Evolutionary conservation across 2,329 filamentous ascomycete species (phyloP).

Genomic region (Alternaria arbusti): DNA sequence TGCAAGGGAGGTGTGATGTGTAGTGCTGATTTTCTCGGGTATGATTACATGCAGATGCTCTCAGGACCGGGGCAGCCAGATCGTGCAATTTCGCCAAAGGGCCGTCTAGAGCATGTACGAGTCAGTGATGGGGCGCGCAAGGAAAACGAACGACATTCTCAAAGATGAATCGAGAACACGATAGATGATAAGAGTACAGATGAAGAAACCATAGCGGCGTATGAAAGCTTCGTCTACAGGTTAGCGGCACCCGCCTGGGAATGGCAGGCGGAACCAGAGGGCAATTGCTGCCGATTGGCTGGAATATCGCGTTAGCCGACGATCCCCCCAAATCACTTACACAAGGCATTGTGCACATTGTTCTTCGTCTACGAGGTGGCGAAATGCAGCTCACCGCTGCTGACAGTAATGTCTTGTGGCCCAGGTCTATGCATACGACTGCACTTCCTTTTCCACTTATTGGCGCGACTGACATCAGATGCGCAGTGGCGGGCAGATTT

Average conservation of each 20-base stretch:
- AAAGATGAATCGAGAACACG: slow-evolving; percentile 6
- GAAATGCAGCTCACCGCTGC: not conserved
- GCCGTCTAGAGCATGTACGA: not conserved
- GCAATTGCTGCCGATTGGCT: slow-evolving; percentile 19
- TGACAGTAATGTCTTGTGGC: not conserved
- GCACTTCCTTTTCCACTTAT: not conserved
- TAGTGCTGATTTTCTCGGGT: slow-evolving; percentile 21
- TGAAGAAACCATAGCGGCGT: slow-evolving; percentile 15
- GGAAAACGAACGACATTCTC: slow-evolving; percentile 1
- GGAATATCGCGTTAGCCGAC: not conserved
- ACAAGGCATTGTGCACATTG: slow-evolving; percentile 12
- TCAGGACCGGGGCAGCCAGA: slow-evolving; percentile 8
- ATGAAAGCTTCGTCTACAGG: slow-evolving; percentile 24
- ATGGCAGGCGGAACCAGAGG: slow-evolving; percentile 15
- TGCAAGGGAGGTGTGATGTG: slow-evolving; percentile 6
- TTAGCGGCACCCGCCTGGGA: slow-evolving; percentile 13
- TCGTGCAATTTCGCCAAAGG: not conserved
- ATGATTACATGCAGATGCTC: slow-evolving; percentile 20
- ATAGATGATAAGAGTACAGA: slow-evolving; percentile 16
- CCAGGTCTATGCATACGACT: not conserved
- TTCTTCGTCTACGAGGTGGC: not conserved
- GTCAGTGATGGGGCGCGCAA: slow-evolving; percentile 1
- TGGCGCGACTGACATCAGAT: not conserved
- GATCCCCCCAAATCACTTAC: slow-evolving; percentile 11
- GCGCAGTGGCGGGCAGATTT: not conserved